These are phyloP conservation scores for Aspergillus sclerotioniger DNA, from an alignment of 495 filamentous ascomycete genomes.

Conservation along the genomic window DNA sequence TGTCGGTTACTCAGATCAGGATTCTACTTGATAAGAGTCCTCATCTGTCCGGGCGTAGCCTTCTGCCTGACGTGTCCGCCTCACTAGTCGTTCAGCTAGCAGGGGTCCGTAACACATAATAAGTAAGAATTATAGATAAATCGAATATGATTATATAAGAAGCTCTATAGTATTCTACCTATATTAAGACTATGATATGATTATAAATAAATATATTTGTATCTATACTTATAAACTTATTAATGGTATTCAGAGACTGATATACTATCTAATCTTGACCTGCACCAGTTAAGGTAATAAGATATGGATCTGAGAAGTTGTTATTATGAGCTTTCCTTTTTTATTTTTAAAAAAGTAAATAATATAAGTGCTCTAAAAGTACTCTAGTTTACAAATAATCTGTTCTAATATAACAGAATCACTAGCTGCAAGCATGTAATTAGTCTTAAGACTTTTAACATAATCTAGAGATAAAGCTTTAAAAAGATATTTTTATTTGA, in stretches of 20 bases:
- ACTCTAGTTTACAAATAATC: neutral
- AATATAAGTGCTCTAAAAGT: slow-evolving; percentile 20
- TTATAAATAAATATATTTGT: slow-evolving; percentile 40
- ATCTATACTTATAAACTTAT: slow-evolving; percentile 31
- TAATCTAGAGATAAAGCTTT: slow-evolving; percentile 28
- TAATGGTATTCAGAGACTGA: slow-evolving; percentile 37
- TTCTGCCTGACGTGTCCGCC: too few relatives aligned
- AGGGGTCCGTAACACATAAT: too few relatives aligned
- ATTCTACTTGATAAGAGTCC: too few relatives aligned
- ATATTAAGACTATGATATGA: slow-evolving; percentile 33
- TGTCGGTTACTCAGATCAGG: too few relatives aligned
- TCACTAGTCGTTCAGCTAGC: too few relatives aligned
- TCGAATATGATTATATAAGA: slow-evolving; percentile 21
- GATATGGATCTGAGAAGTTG: slow-evolving; percentile 21
- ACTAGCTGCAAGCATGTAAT: slow-evolving; percentile 20
- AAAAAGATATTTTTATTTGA: slow-evolving; percentile 5
- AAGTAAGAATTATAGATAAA: slow-evolving; percentile 16
- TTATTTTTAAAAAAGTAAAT: slow-evolving; percentile 15
- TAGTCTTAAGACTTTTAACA: slow-evolving; percentile 22
- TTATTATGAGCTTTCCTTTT: slow-evolving; percentile 14
- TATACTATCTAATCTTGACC: slow-evolving; percentile 37
- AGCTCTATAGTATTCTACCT: slow-evolving; percentile 29
- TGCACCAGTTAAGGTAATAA: slow-evolving; percentile 24
- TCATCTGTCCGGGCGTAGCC: too few relatives aligned
- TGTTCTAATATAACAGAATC: slow-evolving; percentile 27